phyloP scores from a whole-genome alignment of 495 filamentous ascomycete genomes.

The Cercophora scortea region DNA sequence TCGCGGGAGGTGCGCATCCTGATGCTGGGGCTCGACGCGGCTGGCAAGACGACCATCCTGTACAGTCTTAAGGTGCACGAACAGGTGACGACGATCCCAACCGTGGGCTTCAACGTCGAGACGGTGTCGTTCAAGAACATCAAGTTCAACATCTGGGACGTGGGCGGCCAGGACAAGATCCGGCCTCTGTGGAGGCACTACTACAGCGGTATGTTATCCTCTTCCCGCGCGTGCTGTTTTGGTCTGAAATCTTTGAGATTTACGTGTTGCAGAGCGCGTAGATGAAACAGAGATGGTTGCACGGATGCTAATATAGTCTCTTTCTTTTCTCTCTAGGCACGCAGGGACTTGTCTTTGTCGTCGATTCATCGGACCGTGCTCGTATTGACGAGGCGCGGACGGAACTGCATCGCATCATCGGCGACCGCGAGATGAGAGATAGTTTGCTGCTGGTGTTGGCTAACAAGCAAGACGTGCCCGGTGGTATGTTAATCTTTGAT shows the following conservation, averaged over 20 bases:
- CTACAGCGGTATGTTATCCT: conserved; percentile 93
- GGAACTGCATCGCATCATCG: conserved; percentile 91
- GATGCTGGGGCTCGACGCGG: conserved; percentile 96
- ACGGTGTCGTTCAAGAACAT: conserved; percentile 99
- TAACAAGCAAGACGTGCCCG: conserved; percentile 91
- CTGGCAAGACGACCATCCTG: conserved; percentile 98
- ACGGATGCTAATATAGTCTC: background rate
- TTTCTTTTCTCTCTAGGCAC: conserved; percentile 51
- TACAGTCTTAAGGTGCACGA: conserved; percentile 99
- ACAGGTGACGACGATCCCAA: conserved; percentile 97
- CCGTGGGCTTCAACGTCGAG: conserved; percentile 98
- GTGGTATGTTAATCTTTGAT: conserved; percentile 51
- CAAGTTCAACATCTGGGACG: conserved; percentile 99
- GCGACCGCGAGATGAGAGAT: conserved; percentile 97
- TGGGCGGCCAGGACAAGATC: conserved; percentile 99
- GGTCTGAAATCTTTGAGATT: too few species aligned
- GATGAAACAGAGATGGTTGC: too few species aligned
- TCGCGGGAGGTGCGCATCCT: conserved; percentile 97
- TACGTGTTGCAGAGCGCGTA: too few species aligned
- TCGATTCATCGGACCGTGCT: conserved; percentile 81
- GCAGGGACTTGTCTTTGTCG: conserved; percentile 95
- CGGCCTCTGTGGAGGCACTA: conserved; percentile 97
- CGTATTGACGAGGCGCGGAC: conserved; percentile 84
- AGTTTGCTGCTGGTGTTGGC: conserved; percentile 89
- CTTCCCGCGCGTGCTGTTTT: too few species aligned